Evolutionary conservation across 2,329 filamentous ascomycete species (phyloP), one percentile per base, ranked within the genome.

Genomic region (Cytospora piceae): DNA sequence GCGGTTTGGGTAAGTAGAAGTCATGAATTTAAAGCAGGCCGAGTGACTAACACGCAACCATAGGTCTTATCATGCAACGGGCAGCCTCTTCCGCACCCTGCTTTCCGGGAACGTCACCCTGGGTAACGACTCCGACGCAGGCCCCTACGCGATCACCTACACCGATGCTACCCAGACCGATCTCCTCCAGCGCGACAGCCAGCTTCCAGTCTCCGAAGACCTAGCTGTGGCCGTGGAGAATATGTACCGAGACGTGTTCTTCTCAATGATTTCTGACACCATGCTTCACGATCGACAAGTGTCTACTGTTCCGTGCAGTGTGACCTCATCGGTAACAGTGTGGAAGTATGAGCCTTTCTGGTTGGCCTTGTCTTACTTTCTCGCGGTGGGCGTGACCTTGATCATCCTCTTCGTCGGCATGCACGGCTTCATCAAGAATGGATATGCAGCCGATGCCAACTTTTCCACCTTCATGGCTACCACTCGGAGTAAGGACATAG

Each of bases 261-360:
- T 69, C 5, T 67, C 67, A 2, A 67, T 69, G 58, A 37, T 66
- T 32, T 61, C 62, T n/a, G 67, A 67, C 32, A 42, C 17, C 7
- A 39, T 57, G n/a, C 60, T 67, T 53, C 62, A 69, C 37, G 58
- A 61, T 27, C 65, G 64, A 29, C 20, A 51, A 31, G 15, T 58
- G 17, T 42, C 52, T 4, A 31, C 54, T 27, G n/a, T 52, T 2
- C 27, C 62, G 3, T 69, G 67, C 27, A 56, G 56, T 1, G 42
- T 62, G 17, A 59, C 59, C 32, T 42, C 57, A 3, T 29, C 60
- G 15, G 57, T 67, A 24, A 56, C 65, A n/a, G 65, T 69, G 17
- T 69, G 67, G 67, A 64, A 63, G n/a, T 69, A 69, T 49, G 56
- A 57, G 37, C 65, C 68, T 1, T 66, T 65, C 34, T 67, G 63